Evolutionary conservation across 257 asterid genomes (phyloP).

Genomic region (Ilex aquifolium): DNA sequence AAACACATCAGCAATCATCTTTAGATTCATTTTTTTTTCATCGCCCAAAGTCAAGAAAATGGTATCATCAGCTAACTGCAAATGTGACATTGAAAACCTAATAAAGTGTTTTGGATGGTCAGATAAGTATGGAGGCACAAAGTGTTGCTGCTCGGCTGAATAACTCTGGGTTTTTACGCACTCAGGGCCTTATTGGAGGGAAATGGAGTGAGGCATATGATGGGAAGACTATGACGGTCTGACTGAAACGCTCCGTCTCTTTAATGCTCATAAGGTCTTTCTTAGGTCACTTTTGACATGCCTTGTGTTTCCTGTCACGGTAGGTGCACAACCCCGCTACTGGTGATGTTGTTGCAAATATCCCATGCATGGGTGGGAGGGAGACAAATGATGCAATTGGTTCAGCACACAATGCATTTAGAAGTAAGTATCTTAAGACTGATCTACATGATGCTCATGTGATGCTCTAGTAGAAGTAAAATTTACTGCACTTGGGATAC

Average conservation of each 20-base stretch:
- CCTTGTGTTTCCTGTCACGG: constrained; percentile 6
- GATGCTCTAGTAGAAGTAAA: no score
- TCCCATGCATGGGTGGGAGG: constrained; percentile 79
- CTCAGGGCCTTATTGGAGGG: constrained; percentile 87
- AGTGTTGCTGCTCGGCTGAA: constrained; percentile 53
- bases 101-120: constrained; percentile 13
- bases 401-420: constrained; percentile 79
- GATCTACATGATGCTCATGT: constrained; percentile 1
- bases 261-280: background rate
- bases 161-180: constrained; percentile 66
- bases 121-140: constrained; percentile 70
- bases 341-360: constrained; percentile 75
- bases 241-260: constrained; percentile 3
- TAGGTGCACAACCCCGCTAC: constrained; percentile 92
- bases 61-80: no score
- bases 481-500: no score
- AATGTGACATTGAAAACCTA: background rate
- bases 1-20: no score
- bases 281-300: background rate
- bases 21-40: no score
- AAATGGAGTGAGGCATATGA: constrained; percentile 91
- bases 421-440: constrained; percentile 41
- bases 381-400: constrained; percentile 94
- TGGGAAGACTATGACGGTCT: constrained; percentile 79
- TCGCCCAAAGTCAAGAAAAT: no score